A percentile compares a stretch with the other conserved stretches of the same genome.
These are phyloP conservation scores for Gamsiella multidivaricata DNA, from an alignment of 192 early-diverging fungal species.

Conservation along the genomic window DNA sequence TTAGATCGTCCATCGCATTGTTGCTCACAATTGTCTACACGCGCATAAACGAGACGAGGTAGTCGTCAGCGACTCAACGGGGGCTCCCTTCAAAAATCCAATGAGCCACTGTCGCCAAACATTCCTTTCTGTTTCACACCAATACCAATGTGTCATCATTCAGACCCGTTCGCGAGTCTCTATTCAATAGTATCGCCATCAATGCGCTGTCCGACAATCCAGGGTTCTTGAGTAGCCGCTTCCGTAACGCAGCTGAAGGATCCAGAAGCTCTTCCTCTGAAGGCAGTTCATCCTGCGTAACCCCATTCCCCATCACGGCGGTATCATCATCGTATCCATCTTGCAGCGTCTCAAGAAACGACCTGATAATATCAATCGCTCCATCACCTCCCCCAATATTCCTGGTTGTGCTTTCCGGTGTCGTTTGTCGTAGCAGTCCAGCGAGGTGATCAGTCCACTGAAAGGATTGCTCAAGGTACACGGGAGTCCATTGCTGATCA, in stretches of 20 bases:
- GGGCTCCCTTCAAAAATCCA: background rate
- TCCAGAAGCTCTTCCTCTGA: conserved; percentile 10
- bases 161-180: background rate
- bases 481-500: conserved; percentile 35
- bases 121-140: background rate
- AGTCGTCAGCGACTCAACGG: too few relatives aligned
- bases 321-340: background rate
- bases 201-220: conserved; percentile 11
- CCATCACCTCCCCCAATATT: background rate
- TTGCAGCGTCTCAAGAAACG: background rate
- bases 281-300: background rate
- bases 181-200: background rate
- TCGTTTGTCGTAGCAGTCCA: background rate
- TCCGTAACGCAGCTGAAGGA: conserved; percentile 14
- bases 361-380: background rate
- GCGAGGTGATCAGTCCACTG: conserved; percentile 43
- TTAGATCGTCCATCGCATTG: conserved; percentile 14
- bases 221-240: conserved; percentile 19
- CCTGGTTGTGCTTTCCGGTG: background rate
- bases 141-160: background rate
- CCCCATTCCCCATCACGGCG: background rate
- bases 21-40: conserved; percentile 24
- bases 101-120: background rate
- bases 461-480: conserved; percentile 19
- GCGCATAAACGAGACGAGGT: too few relatives aligned